Conservation (phyloP, 805 yeast genomes). For the Metschnikowia bowlesiae region DNA sequence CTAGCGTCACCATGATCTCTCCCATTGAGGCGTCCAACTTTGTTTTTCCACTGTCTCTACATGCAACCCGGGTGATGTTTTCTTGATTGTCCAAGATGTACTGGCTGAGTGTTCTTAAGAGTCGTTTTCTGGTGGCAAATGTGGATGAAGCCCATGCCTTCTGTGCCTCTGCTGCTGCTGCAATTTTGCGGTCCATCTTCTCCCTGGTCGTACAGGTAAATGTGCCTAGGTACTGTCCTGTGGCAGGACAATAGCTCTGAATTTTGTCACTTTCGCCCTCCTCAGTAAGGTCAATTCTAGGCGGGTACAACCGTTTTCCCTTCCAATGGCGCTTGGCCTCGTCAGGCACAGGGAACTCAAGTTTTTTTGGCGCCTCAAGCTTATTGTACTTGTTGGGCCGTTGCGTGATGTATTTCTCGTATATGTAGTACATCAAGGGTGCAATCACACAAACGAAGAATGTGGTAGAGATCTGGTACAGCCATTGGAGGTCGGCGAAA, state of each 20-base stretch:
- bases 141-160: conserved; percentile 46
- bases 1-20: conserved; percentile 91
- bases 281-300: conserved; percentile 49
- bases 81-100: conserved; percentile 80
- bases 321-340: conserved; percentile 90
- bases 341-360: conserved; percentile 59
- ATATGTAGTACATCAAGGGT: conserved; percentile 33
- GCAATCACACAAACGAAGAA: conserved; percentile 37
- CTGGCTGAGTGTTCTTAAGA: conserved; percentile 65
- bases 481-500: conserved; percentile 40
- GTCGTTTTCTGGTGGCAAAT: conserved; percentile 62
- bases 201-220: conserved; percentile 57
- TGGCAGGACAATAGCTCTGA: conserved; percentile 92
- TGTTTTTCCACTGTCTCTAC: conserved; percentile 95
- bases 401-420: conserved; percentile 33
- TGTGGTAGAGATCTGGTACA: conserved; percentile 42
- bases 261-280: conserved; percentile 63
- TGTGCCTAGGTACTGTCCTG: conserved; percentile 82
- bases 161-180: conserved; percentile 53
- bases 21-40: conserved; percentile 96
- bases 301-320: conserved; percentile 69
- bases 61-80: conserved; percentile 83
- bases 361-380: conserved; percentile 42
- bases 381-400: conserved; percentile 39
- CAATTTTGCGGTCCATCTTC: conserved; percentile 67